Evolutionary conservation across 2,329 filamentous ascomycete genomes (phyloP), one percentile per base, ranked within the genome.

Genomic region (Microdochium bolleyi): DNA sequence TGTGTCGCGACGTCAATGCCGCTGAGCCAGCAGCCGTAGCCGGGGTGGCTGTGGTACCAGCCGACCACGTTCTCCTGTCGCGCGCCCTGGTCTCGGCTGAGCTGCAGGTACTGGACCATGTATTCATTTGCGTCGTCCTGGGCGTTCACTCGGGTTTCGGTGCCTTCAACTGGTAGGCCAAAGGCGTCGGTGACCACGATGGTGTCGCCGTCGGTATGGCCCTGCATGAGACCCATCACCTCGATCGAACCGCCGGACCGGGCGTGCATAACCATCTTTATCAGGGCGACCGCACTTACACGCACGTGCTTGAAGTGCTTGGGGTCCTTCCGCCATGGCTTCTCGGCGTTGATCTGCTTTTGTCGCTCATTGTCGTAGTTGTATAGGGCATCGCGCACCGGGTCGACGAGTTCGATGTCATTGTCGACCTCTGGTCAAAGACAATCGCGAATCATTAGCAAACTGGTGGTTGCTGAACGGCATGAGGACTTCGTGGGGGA

Each of bases 221-320:
- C 94, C 66, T 95, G 88, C 94, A 99, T 99, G 61, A 99, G 71
- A 53, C 94, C 94, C 94, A 99, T 99, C 62, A 99, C 82, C 74
- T 99, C 94, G 59, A 97, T 80, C 25, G 83, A 84, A 53, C 94
- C 92, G 58, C 94, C 94, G 0, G 90, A 92, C n/a, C 94, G 88
- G 10, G 94, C 94, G 69, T 99, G 94, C 89, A 96, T 97, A 58
- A 95, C 90, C 94, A 99, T 99, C 74, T 99, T 99, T 61, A 97
- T 82, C 54, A 99, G 82, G 4, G 94, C 94, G 13, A 96, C 86
- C 54, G 94, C 91, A 51, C 89, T 95, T 71, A 99, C 92, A 63
- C 92, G 89, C 49, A 97, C 90, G 52, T 88, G 81, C 68, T 92
- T 95, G 81, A 97, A 99, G 76, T 96, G 85, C 69, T 90, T 80